phyloP scores from a whole-genome alignment of 2,329 filamentous ascomycete species.

The Blastomyces gilchristii region DNA sequence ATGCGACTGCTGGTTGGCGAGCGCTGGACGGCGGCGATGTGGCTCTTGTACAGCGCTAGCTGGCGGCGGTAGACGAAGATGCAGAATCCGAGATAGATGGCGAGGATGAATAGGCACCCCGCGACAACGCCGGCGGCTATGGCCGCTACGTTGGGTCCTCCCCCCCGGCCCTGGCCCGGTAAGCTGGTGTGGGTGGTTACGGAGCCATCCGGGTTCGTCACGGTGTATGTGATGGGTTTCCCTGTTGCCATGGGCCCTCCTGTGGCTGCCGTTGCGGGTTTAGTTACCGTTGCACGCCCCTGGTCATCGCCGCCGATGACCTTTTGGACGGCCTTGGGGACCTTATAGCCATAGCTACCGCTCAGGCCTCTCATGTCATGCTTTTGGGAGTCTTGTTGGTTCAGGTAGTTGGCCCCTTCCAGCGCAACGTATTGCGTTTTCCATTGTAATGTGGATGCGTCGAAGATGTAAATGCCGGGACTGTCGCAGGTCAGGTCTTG shows the following conservation, averaged over 20 bases:
- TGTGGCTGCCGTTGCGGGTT: conserved; percentile 53
- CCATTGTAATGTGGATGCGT: conserved; percentile 61
- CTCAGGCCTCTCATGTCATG: conserved; percentile 48
- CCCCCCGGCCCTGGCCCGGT: conserved; percentile 22
- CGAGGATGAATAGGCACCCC: conserved; percentile 53
- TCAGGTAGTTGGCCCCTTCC: conserved; percentile 42
- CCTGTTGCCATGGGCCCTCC: conserved; percentile 62
- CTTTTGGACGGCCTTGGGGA: conserved; percentile 53
- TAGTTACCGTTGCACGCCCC: conserved; percentile 60
- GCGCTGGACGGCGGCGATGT: conserved; percentile 55
- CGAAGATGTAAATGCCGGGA: conserved; percentile 65
- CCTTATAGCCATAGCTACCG: conserved; percentile 55
- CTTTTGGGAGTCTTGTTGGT: conserved; percentile 44
- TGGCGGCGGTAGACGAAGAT: conserved; percentile 67
- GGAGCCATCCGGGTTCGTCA: conserved; percentile 38
- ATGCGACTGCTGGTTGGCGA: conserved; percentile 39
- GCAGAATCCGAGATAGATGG: conserved; percentile 65
- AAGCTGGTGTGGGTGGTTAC: conserved; percentile 26
- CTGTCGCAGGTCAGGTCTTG: conserved; percentile 52
- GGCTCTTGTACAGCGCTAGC: conserved; percentile 57
- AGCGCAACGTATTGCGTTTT: conserved; percentile 57
- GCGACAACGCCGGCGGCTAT: conserved; percentile 53
- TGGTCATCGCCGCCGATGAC: conserved; percentile 57
- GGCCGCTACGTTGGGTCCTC: conserved; percentile 42
- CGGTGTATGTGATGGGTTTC: conserved; percentile 57